Percentiles rank a stretch among this genome's conserved stretches.
Conservation (phyloP, 2,329 filamentous ascomycete species). For the Penicillium rolfsii region DNA sequence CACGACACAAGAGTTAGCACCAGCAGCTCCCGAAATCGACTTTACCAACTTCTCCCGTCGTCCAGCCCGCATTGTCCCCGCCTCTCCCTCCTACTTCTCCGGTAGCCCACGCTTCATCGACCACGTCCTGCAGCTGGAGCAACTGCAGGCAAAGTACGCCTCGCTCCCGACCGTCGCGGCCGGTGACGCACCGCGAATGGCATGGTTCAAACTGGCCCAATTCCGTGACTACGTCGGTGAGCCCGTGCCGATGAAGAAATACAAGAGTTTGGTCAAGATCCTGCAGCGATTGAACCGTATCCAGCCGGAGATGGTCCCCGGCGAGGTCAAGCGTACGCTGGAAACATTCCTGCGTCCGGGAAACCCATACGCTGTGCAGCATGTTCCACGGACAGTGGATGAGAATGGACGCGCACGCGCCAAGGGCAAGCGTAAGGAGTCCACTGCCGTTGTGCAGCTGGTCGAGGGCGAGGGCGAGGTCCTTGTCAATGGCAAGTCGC, state of each 20-base stretch:
- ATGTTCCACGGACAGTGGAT: conserved; percentile 69
- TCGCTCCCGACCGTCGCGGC: conserved; percentile 70
- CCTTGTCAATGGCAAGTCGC: conserved; percentile 83
- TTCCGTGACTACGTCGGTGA: conserved; percentile 75
- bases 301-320: conserved; percentile 73
- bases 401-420: conserved; percentile 76
- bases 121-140: conserved; percentile 72
- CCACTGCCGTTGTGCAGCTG: conserved; percentile 79
- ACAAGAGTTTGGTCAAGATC: conserved; percentile 73
- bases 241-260: conserved; percentile 74
- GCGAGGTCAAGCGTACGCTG: conserved; percentile 68
- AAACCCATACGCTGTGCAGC: conserved; percentile 68
- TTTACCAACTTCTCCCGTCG: conserved; percentile 34
- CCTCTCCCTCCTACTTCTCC: conserved; percentile 93
- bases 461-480: conserved; percentile 93
- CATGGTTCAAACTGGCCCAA: conserved; percentile 79
- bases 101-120: conserved; percentile 85
- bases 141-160: conserved; percentile 71
- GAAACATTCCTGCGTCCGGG: conserved; percentile 73
- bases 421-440: conserved; percentile 84
- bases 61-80: conserved; percentile 75
- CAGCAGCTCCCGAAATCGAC: conserved; percentile 42
- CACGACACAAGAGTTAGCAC: conserved; percentile 9
- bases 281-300: conserved; percentile 84
- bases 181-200: conserved; percentile 69